Evolutionary conservation across 1,139 yeast genomes (phyloP).

Genomic region (Blastobotrys malaysiensis): DNA sequence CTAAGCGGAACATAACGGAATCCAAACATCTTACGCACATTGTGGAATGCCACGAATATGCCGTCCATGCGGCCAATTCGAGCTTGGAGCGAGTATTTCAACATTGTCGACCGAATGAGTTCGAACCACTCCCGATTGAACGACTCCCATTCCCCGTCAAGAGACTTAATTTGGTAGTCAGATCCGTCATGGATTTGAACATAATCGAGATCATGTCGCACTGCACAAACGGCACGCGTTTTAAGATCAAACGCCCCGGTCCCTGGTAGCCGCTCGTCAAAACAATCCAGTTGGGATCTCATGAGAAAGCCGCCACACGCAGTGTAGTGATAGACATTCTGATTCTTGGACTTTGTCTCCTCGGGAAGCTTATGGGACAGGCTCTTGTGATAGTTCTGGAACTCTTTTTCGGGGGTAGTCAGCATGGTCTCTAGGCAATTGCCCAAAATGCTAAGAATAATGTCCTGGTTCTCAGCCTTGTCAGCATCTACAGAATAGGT

Average conservation of each 20-base stretch:
- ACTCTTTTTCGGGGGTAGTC: constrained; percentile 51
- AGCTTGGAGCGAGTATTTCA: constrained; percentile 87
- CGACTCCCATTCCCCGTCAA: constrained; percentile 65
- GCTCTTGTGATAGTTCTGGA: constrained; percentile 33
- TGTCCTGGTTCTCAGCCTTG: constrained; percentile 61
- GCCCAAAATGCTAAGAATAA: constrained; percentile 72
- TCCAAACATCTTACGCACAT: constrained; percentile 74
- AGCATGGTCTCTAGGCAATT: constrained; percentile 69
- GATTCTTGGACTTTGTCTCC: constrained; percentile 14
- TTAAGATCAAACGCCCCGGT: constrained; percentile 90
- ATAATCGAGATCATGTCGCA: constrained; percentile 69
- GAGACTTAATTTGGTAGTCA: constrained; percentile 58
- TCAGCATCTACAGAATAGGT: constrained; percentile 68
- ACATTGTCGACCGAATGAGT: constrained; percentile 64
- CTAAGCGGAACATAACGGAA: constrained; percentile 78
- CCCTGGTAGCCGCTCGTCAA: constrained; percentile 72
- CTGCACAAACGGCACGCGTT: constrained; percentile 84
- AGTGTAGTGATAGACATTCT: constrained; percentile 62
- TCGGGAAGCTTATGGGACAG: constrained; percentile 10
- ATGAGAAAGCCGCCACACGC: constrained; percentile 61
- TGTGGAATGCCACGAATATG: constrained; percentile 86
- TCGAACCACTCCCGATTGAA: constrained; percentile 77
- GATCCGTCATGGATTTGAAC: constrained; percentile 52
- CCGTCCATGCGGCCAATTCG: constrained; percentile 97
- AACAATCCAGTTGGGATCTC: constrained; percentile 89